These are phyloP conservation scores for Colletotrichum kahawae DNA, from an alignment of 2,329 filamentous ascomycete species.

Conservation along the genomic window DNA sequence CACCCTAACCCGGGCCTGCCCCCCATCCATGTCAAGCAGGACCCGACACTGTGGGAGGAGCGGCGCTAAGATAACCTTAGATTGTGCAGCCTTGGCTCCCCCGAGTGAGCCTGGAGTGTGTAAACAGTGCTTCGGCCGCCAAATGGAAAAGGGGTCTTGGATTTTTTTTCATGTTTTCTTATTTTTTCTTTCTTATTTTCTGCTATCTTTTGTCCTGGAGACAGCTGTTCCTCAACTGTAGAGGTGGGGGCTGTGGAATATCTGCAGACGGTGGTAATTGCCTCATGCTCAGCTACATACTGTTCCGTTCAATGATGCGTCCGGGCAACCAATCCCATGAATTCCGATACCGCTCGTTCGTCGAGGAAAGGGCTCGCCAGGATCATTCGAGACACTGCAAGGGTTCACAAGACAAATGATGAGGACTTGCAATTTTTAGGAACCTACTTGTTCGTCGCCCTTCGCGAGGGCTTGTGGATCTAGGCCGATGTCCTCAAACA, in stretches of 20 bases:
- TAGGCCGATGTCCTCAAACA: not conserved
- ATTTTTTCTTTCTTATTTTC: too few species aligned
- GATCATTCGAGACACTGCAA: not conserved
- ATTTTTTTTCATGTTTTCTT: too few species aligned
- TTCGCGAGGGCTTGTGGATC: not conserved
- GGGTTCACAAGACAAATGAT: not conserved
- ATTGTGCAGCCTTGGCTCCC: not conserved
- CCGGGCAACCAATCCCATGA: not conserved
- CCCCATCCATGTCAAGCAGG: not conserved
- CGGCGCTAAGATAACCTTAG: not conserved
- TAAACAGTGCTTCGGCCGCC: too few species aligned
- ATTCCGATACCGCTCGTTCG: not conserved
- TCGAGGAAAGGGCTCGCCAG: not conserved
- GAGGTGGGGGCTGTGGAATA: not conserved
- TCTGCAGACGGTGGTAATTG: not conserved
- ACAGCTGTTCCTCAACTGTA: not conserved
- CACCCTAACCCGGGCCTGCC: not conserved
- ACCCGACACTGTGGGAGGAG: not conserved
- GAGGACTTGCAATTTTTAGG: not conserved
- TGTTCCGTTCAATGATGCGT: not conserved
- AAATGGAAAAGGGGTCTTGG: too few species aligned
- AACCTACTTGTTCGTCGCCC: not conserved
- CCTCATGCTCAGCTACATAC: not conserved
- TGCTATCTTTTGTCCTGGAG: too few species aligned
- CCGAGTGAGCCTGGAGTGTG: too few species aligned